Evolutionary conservation across 2,329 filamentous ascomycete genomes (phyloP), one percentile per base, ranked within the genome.

Genomic region (Claviceps spartinae): DNA sequence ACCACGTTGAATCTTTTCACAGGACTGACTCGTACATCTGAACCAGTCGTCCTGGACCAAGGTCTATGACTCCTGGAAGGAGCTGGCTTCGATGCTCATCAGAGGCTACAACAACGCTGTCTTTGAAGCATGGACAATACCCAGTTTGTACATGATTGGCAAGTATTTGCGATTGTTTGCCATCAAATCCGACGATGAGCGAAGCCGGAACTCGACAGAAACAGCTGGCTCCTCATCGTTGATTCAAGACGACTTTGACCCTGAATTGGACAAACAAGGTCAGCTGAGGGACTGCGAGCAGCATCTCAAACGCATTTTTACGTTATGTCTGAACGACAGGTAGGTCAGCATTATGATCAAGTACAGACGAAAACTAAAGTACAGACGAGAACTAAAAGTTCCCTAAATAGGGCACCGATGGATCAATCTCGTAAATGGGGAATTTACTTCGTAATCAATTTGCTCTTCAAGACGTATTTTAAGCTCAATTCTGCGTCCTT

Each of bases 381-480:
- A n/a, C n/a, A n/a, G n/a, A n/a, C n/a, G n/a, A n/a, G 42, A 22
- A 38, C 37, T 55, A 16, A 49, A 45, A 50, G 24, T 16, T 7
- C 13, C 20, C 3, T 18, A 30, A 30, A 52, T 61, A 91, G 88
- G 67, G 86, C 86, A 55, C 82, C 86, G 14, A 73, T 96, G 45
- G 82, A 89, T 62, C 86, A 95, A 61, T 96, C 91, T 8, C 82
- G 93, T 51, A 98, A 97, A 78, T 98, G 93, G 93, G 94, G 88
- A 6, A 86, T 95, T 47, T 98, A 98, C 72, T 90, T 89, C 66
- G 84, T 91, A 58, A 88, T 90, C 62, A 97, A 95, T 64, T 77
- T 98, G 7, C 75, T 96, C 14, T 98, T 98, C 79, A 97, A 97
- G 70, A 97, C 90, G 1, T 96, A 97, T 67, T 98, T 98, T 74